Evolutionary conservation across 768 basidiomycete species (phyloP).

Genomic region (Russula brevipes): DNA sequence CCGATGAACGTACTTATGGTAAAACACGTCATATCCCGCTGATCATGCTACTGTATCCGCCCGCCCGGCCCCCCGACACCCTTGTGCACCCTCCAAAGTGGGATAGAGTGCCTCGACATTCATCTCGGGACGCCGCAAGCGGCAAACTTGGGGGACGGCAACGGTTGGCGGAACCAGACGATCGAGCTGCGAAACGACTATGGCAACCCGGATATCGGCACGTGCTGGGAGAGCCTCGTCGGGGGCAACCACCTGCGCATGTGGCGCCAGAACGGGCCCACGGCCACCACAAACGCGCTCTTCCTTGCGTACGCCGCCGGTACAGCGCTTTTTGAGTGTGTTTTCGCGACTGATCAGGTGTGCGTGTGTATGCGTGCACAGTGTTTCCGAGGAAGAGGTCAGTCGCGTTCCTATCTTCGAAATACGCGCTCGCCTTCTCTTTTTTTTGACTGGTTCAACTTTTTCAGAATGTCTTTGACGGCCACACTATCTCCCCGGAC

Average conservation of each 20-base stretch:
- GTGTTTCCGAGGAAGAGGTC: conserved; percentile 28
- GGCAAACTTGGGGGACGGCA: conserved; percentile 47
- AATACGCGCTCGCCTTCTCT: neutral
- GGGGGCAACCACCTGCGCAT: conserved; percentile 26
- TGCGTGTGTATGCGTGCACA: neutral
- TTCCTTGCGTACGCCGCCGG: conserved; percentile 34
- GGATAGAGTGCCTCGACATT: conserved; percentile 30
- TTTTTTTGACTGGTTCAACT: neutral
- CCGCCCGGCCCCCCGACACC: no score
- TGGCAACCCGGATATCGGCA: conserved; percentile 35
- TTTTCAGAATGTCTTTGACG: conserved; percentile 17
- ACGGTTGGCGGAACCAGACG: conserved; percentile 41
- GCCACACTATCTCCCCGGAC: conserved; percentile 29
- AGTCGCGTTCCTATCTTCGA: neutral
- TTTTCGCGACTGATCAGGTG: neutral
- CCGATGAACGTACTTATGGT: neutral
- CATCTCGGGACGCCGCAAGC: conserved; percentile 37
- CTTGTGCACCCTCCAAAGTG: conserved; percentile 6
- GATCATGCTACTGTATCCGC: neutral
- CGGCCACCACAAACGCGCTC: conserved; percentile 32
- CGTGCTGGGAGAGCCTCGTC: conserved; percentile 37
- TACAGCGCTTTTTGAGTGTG: no score
- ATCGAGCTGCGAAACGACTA: conserved; percentile 44
- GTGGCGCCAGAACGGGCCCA: conserved; percentile 32
- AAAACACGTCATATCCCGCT: neutral